Base-by-base conservation (phyloP, 352 stramenopile species). In the Phytophthora colocasiae region DNA sequence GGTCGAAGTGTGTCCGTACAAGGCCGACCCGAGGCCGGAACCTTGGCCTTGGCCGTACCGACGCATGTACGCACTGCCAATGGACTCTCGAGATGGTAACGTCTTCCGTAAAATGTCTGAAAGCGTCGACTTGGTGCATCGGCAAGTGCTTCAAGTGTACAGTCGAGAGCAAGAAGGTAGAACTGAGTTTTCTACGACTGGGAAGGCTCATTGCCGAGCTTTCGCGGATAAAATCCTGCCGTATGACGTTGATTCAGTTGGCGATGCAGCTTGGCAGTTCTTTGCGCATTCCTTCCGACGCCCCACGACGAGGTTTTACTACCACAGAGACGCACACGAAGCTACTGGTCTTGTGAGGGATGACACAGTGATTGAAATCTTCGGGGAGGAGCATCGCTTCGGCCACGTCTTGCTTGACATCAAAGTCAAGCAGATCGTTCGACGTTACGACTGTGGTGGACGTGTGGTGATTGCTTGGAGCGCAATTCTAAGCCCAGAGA, bases 301-400 rank as follows among this genome's bases (percentile, higher is more conserved):
- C 3, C 51, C 61, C 31, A 75, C 71, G 34, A 79, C 58, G 29
- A 72, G 75, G 27, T 72, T 65, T 17, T 83, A 80, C 52, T 73
- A 72, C 29, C 59, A 69, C 32, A 58, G 52, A 19, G 64, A 77
- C 40, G 41, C 54, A n/a, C 19, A 44, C 22, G 27, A 54, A 29
- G 8, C 69, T 48, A 2, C 32, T 17, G 53, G 31, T 8, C 40
- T 69, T 36, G 58, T 66, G 6, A 48, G 68, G 0, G 75, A 86
- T 52, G 78, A 89, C 58, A 89, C 75, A 19, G 78, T 91, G n/a
- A 51, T 82, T 39, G 80, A 91, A 53, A 77, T 76, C 70, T 83
- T 87, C 62, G 75, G 74, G 17, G 59, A 89, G 24, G 74, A 83
- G 67, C 55, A 86, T 49, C 51, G 71, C n/a, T 73, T 73, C 7